A percentile compares a stretch with the other conserved stretches of the same genome.
Conservation (phyloP, 805 yeast genomes). For the Candida fluviatilis region DNA sequence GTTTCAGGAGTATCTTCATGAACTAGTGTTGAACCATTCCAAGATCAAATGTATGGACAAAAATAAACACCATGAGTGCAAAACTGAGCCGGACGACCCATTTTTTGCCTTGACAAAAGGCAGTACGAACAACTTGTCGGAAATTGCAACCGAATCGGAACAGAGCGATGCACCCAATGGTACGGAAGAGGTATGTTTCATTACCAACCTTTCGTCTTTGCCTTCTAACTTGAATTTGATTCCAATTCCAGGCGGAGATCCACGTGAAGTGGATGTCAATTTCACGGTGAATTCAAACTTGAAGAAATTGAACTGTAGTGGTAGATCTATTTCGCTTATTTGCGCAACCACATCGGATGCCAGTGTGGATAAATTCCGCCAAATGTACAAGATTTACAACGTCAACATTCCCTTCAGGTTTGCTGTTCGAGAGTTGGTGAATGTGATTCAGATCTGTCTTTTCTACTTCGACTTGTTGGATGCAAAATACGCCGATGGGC, state of each 20-base stretch:
- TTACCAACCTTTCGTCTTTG: slow-evolving; percentile 77
- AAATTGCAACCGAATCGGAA: not conserved
- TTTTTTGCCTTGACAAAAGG: not conserved
- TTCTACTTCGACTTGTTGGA: slow-evolving; percentile 74
- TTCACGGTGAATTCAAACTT: slow-evolving; percentile 76
- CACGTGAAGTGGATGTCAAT: slow-evolving; percentile 44
- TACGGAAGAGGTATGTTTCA: slow-evolving; percentile 46
- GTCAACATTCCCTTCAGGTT: slow-evolving; percentile 50
- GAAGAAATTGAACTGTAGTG: slow-evolving; percentile 75
- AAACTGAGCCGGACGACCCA: not conserved
- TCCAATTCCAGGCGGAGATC: slow-evolving; percentile 61
- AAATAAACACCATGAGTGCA: not conserved
- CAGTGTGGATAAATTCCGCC: slow-evolving; percentile 74
- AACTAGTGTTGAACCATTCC: slow-evolving; percentile 61
- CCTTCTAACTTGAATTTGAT: slow-evolving; percentile 72
- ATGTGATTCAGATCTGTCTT: slow-evolving; percentile 68
- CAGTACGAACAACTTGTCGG: not conserved
- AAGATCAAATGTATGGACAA: slow-evolving; percentile 54
- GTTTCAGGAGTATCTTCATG: slow-evolving; percentile 60
- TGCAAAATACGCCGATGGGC: slow-evolving; percentile 74
- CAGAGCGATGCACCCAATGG: not conserved
- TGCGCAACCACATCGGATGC: slow-evolving; percentile 69
- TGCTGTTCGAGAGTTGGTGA: slow-evolving; percentile 72
- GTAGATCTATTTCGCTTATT: slow-evolving; percentile 73
- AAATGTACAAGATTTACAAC: slow-evolving; percentile 58